A percentile compares a stretch with the other conserved stretches of the same genome.
These are phyloP conservation scores for Phaseolus coccineus DNA, from an alignment of 331 rosid species.

Conservation along the genomic window DNA sequence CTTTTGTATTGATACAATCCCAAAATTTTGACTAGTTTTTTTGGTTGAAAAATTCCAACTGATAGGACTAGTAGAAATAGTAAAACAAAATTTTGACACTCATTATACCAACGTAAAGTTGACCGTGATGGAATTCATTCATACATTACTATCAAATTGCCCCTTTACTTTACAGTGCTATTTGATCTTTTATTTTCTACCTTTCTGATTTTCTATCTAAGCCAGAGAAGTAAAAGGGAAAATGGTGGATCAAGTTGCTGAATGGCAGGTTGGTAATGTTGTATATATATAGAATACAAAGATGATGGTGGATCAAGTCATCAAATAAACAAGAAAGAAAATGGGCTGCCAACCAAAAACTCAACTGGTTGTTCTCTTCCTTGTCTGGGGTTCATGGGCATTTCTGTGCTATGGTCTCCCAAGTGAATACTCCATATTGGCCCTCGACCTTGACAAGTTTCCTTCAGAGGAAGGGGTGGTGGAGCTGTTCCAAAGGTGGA, in stretches of 20 bases:
- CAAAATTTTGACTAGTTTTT: background rate
- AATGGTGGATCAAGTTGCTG: constrained; percentile 26
- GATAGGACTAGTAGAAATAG: constrained; percentile 46
- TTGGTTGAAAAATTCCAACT: background rate
- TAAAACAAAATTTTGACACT: constrained; percentile 37
- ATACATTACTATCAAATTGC: constrained; percentile 20
- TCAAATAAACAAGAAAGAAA: constrained; percentile 35
- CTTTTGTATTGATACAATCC: background rate
- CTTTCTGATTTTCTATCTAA: background rate
- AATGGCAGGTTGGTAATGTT: constrained; percentile 56
- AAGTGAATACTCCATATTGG: constrained; percentile 59
- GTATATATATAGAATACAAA: constrained; percentile 43
- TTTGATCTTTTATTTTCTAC: background rate
- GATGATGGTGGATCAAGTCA: constrained; percentile 19
- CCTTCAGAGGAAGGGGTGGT: constrained; percentile 61
- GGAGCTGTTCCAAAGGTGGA: constrained; percentile 73
- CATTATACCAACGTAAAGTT: background rate
- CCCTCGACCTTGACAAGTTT: constrained; percentile 42
- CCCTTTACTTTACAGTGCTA: background rate
- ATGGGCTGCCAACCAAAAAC: constrained; percentile 60
- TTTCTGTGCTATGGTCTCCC: constrained; percentile 53
- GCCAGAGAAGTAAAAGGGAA: background rate
- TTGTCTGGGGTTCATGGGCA: constrained; percentile 51
- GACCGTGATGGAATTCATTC: background rate
- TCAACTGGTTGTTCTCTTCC: constrained; percentile 45